Conservation (phyloP, 805 yeast genomes). For the Kuraishia borneana region DNA sequence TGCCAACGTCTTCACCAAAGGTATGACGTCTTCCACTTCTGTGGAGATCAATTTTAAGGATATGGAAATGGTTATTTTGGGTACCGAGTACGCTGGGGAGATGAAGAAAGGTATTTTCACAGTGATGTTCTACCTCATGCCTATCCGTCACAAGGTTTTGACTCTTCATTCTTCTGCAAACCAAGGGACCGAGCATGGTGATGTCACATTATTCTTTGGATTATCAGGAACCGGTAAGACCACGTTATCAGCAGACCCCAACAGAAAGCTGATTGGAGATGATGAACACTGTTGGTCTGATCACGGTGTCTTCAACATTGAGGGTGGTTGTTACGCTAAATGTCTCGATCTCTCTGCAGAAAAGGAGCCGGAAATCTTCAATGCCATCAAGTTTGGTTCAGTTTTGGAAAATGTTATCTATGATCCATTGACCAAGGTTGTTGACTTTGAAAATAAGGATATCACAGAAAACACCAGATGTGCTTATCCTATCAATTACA, state of each 20-base stretch:
- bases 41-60: conserved; percentile 94
- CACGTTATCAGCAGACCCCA: conserved; percentile 91
- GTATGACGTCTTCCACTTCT: conserved; percentile 94
- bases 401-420: conserved; percentile 89
- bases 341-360: conserved; percentile 82
- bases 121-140: conserved; percentile 98
- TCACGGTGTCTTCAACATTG: conserved; percentile 96
- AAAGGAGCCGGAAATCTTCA: conserved; percentile 96
- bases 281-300: conserved; percentile 99
- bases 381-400: conserved; percentile 90
- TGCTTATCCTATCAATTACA: conserved; percentile 95
- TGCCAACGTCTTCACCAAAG: conserved; percentile 90
- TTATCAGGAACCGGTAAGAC: conserved; percentile 98
- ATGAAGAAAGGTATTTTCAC: conserved; percentile 99
- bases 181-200: conserved; percentile 73
- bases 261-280: conserved; percentile 90
- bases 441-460: conserved; percentile 71
- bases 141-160: conserved; percentile 80
- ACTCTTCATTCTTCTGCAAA: conserved; percentile 94
- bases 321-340: conserved; percentile 99
- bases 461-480: conserved; percentile 97
- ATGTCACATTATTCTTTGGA: conserved; percentile 93
- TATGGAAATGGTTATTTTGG: conserved; percentile 98
- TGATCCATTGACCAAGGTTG: conserved; percentile 67
- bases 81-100: conserved; percentile 99